Base-by-base conservation (phyloP, 2,329 filamentous ascomycete genomes). In the Aspergillus japonicus region DNA sequence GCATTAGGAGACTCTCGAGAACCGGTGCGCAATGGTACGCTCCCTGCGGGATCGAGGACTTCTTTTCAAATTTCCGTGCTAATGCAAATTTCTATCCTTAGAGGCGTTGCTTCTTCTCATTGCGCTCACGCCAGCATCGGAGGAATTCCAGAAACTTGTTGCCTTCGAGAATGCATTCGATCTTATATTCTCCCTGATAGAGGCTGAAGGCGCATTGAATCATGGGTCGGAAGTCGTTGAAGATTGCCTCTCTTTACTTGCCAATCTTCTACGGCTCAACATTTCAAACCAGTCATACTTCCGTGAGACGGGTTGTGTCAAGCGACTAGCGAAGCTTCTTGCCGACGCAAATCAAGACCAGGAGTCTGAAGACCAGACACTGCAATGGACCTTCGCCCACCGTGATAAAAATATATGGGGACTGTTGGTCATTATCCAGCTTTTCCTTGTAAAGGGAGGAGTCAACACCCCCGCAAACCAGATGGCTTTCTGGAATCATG, bases 111-210 rank as follows among this genome's bases (percentile, higher is more conserved):
- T 89, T n/a, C 83, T 99, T 14, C 84, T 99, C 52, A 96, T 91
- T 33, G 90, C 92, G 59, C 82, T 99, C 31, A 97, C 95, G 0
- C 91, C 92, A 31, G 88, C 88, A 0, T 96, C 94, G 8, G 80
- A 88, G 47, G 93, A 98, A 69, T 85, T 99, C 55, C 93, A 98
- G 73, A 98, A 98, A 75, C 83, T 98, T 2, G 93, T 98, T 24
- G 95, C 92, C 0, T 98, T 97, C 66, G 92, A 97, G 70, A 94
- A 92, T 81, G 91, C 93, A 0, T 98, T 97, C 69, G 92, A 95
- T 62, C 87, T 89, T 48, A 81, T 96, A 26, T 97, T 98, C 73
- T 82, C 82, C 49, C 88, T 98, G 56, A 90, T 99, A 56, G 85
- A 89, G 65, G 81, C 83, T 0, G 95, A 99, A 69, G 95, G 95